Base-by-base conservation (phyloP, 139 green algal species). In the Penium margaritaceum region DNA sequence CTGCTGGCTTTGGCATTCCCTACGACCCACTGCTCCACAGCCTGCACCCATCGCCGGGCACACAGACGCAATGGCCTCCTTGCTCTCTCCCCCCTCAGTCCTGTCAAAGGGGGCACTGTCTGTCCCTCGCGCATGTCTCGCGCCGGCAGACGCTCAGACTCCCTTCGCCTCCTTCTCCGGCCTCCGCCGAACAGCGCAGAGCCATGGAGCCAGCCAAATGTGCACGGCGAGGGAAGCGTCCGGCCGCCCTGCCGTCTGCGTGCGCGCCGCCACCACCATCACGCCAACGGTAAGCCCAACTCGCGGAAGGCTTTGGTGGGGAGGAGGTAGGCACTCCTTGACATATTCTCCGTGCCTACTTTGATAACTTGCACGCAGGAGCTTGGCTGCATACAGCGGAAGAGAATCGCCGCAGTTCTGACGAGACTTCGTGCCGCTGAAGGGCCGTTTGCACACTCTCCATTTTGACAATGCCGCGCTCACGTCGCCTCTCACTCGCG, bases 91-190 rank as follows among this genome's bases (percentile, higher is more conserved):
- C n/a, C n/a, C n/a, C n/a, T n/a, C n/a, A n/a, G n/a, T n/a, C n/a
- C n/a, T n/a, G n/a, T n/a, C n/a, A n/a, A n/a, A n/a, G n/a, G n/a
- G n/a, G n/a, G n/a, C n/a, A n/a, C n/a, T n/a, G n/a, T n/a, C n/a
- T 60, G n/a, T 60, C 47, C n/a, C 47, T 60, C 47, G 47, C 30
- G 47, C 47, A 33, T n/a, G 30, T 5, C n/a, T 60, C n/a, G 47
- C 47, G 30, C 15, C 30, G 19, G 30, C 47, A 60, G 47, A 60
- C n/a, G 47, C 47, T 33, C 47, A 24, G 1, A 33, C 47, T 24
- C n/a, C 47, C 19, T 60, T 60, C 47, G 29, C 47, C 47, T 60
- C 47, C 47, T 60, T 60, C 47, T 60, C 47, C 0, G 47, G 47
- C 30, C 47, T 60, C n/a, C 47, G 47, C 47, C n/a, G n/a, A 1